These are phyloP conservation scores for Kondoa subrosea DNA, from an alignment of 768 basidiomycete genomes.

Conservation along the genomic window DNA sequence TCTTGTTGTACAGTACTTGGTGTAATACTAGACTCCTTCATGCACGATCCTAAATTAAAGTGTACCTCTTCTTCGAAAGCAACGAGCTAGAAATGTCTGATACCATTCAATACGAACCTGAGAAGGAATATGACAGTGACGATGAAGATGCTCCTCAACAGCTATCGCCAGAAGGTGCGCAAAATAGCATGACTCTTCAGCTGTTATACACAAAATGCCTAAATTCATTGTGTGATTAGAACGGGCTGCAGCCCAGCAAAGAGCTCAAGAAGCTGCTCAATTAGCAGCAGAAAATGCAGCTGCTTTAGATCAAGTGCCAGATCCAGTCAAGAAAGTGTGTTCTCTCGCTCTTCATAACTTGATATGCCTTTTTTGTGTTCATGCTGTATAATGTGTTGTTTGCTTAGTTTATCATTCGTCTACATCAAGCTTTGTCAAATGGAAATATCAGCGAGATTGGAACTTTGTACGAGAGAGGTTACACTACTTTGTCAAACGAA, in stretches of 20 bases:
- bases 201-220: neutral
- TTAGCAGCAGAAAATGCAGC: conserved; percentile 19
- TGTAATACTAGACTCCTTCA: no score
- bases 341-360: neutral
- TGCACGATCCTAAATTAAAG: no score
- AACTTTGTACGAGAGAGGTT: conserved; percentile 84
- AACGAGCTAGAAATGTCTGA: no score
- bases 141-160: neutral
- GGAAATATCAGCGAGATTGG: conserved; percentile 78
- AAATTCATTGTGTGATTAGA: neutral
- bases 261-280: conserved; percentile 15
- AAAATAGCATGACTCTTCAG: no score
- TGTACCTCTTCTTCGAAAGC: no score
- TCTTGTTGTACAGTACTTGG: no score
- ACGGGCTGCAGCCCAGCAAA: neutral
- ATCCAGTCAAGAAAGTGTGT: conserved; percentile 17
- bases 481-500: conserved; percentile 93
- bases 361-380: neutral
- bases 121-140: neutral
- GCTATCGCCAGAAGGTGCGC: neutral
- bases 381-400: no score
- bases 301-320: conserved; percentile 20
- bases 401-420: conserved; percentile 82
- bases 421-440: conserved; percentile 72
- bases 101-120: no score